Evolutionary conservation across 768 basidiomycete genomes (phyloP), one percentile per base, ranked within the genome.

Genomic region (Kwoniella dendrophila): DNA sequence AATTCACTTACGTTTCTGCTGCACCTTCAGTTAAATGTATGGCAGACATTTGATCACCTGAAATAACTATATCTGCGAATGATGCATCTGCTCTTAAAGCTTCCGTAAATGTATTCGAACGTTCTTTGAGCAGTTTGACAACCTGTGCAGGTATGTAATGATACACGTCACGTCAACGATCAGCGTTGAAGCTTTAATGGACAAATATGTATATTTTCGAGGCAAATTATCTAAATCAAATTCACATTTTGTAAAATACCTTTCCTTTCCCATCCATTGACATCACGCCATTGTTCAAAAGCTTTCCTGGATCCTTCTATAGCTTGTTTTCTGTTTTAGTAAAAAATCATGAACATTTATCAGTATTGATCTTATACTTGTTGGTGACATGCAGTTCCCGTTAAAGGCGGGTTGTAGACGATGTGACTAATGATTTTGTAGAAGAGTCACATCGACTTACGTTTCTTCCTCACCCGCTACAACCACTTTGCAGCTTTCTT

Each of bases 381-480:
- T n/a, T n/a, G n/a, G n/a, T n/a, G n/a, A n/a, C n/a, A n/a, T n/a
- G n/a, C n/a, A n/a, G n/a, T n/a, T n/a, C n/a, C n/a, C n/a, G n/a
- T n/a, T n/a, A n/a, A n/a, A n/a, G n/a, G n/a, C n/a, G n/a, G n/a
- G n/a, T n/a, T n/a, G n/a, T n/a, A n/a, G n/a, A n/a, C n/a, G n/a
- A n/a, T n/a, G n/a, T n/a, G n/a, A 44, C 11, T 27, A n/a, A 5
- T n/a, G 0, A 36, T 22, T 3, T 44, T 1, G 24, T 36, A 48
- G 32, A 29, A 34, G 8, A n/a, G 24, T 16, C 0, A 30, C n/a
- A 5, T 24, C 33, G 16, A 52, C 68, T 59, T 27, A 72, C 71
- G 56, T 62, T 34, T 72, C 71, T 24, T 62, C 53, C 34, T 65
- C 38, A 10, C 71, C 71, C n/a, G 71, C 71, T 14, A 68, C 53